Evolutionary conservation across 2,329 filamentous ascomycete species (phyloP).

Genomic region (Diaporthe vexans): DNA sequence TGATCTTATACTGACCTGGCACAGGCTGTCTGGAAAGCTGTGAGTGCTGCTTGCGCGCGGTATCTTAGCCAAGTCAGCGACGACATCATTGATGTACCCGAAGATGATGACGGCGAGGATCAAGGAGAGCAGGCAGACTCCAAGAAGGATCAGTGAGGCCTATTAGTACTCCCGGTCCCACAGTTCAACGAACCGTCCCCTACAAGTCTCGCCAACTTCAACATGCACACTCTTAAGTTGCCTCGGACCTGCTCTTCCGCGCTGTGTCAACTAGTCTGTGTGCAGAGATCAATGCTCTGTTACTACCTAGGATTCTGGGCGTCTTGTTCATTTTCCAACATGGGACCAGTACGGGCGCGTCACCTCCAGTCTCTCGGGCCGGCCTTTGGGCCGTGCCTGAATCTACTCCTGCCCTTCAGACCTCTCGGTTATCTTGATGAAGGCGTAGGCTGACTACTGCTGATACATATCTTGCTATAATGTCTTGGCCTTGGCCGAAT

Average conservation of each 20-base stretch:
- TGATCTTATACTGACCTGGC: conserved; percentile 42
- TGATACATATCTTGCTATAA: conserved; percentile 36
- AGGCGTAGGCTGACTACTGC: conserved; percentile 37
- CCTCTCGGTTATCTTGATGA: conserved; percentile 40
- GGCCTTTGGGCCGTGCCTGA: conserved; percentile 46
- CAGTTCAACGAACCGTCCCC: neutral
- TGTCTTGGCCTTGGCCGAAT: neutral
- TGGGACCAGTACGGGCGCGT: conserved; percentile 53
- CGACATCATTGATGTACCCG: conserved; percentile 85
- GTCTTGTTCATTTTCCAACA: conserved; percentile 62
- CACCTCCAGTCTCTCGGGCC: conserved; percentile 46
- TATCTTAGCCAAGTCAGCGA: conserved; percentile 85
- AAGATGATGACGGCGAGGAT: conserved; percentile 58
- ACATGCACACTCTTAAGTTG: conserved; percentile 98
- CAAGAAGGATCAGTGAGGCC: conserved; percentile 46
- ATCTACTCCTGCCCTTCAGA: conserved; percentile 48
- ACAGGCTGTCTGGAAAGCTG: conserved; percentile 85
- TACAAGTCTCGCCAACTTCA: neutral
- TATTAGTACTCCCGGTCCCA: conserved; percentile 8
- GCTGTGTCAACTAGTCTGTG: conserved; percentile 96
- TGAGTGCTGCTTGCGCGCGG: conserved; percentile 79
- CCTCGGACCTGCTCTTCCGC: conserved; percentile 80
- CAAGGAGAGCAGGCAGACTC: conserved; percentile 47
- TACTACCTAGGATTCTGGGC: conserved; percentile 58
- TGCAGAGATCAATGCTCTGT: conserved; percentile 80